Conservation (phyloP, 306 rosid genomes). For the Psophocarpus tetragonolobus region DNA sequence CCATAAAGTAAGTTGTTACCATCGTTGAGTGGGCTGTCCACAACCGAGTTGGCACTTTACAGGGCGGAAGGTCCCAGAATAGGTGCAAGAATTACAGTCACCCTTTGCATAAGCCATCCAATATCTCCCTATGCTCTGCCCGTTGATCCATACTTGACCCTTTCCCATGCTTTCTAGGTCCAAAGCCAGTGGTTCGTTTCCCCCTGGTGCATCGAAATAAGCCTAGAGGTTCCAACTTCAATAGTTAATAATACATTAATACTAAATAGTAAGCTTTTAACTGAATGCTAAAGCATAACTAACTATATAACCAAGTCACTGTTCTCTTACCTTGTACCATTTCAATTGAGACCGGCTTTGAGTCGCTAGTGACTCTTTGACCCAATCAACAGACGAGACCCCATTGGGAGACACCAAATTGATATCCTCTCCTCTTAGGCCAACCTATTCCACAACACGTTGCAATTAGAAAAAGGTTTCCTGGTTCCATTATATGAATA, state of each 20-base stretch:
- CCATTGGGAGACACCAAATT: constrained; percentile 56
- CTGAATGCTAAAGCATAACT: not conserved
- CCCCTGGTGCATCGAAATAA: constrained; percentile 64
- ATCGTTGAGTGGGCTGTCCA: constrained; percentile 92
- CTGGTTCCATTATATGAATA: not conserved
- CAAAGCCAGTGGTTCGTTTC: constrained; percentile 78
- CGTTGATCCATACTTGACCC: constrained; percentile 98
- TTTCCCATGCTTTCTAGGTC: constrained; percentile 92
- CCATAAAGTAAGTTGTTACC: constrained; percentile 47
- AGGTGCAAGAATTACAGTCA: constrained; percentile 65
- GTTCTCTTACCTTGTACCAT: constrained; percentile 81
- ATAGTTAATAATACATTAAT: not conserved
- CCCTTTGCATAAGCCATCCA: constrained; percentile 90
- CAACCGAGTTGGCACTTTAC: constrained; percentile 76
- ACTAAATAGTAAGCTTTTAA: constrained; percentile 23
- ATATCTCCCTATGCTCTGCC: constrained; percentile 95
- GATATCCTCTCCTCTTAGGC: constrained; percentile 84
- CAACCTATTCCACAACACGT: constrained; percentile 55
- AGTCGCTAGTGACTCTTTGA: constrained; percentile 52
- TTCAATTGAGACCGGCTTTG: constrained; percentile 56
- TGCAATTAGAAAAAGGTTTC: not conserved
- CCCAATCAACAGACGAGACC: constrained; percentile 70
- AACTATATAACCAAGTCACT: not conserved
- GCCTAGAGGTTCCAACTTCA: constrained; percentile 55
- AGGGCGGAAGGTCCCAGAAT: constrained; percentile 68